Evolutionary conservation across 1,284 basidiomycete species (phyloP), one percentile per base, ranked within the genome.

Genomic region (Spongiforma sp.): DNA sequence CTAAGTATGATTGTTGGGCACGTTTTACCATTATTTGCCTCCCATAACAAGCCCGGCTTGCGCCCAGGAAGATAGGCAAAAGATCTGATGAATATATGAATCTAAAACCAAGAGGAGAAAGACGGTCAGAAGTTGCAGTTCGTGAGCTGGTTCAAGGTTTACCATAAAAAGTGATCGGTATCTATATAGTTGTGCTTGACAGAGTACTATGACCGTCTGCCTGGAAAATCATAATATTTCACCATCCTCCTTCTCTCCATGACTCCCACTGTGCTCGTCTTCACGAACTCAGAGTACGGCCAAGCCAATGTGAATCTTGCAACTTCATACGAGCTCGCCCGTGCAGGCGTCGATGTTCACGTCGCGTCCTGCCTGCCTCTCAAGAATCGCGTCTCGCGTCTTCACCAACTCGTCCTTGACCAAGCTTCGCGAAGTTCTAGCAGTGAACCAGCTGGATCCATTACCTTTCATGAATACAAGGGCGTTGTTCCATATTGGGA

Each of bases 251-350:
- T n/a, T n/a, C n/a, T n/a, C n/a, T n/a, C 28, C 55, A 65, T 66
- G 48, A 48, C 11, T 41, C 41, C 41, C 17, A 58, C 55, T 3
- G 65, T 55, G 15, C 65, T 67, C 48, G 17, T 65, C 24, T 57
- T 56, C 19, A 60, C 65, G 33, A 64, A 57, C 26, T 30, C 65
- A 15, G 66, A 67, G 57, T 41, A 60, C 10, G 66, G 65, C 6
- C 62, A 64, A 55, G 58, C 66, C 36, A 67, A 65, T 24, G 58
- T 67, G 8, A 67, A 52, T 28, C 61, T 67, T 12, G 65, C 65
- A 19, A 66, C 30, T 28, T 39, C 65, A 7, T 66, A 66, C 11
- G 65, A 67, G n/a, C 65, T 67, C 7, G 58, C 62, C 4, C 65
- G 57, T 1, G 66, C 58, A 14, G 66, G 65, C 4, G 58, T 33